These are phyloP conservation scores for Pichia sp. DNA, from an alignment of 1,139 yeast species.

Conservation along the genomic window DNA sequence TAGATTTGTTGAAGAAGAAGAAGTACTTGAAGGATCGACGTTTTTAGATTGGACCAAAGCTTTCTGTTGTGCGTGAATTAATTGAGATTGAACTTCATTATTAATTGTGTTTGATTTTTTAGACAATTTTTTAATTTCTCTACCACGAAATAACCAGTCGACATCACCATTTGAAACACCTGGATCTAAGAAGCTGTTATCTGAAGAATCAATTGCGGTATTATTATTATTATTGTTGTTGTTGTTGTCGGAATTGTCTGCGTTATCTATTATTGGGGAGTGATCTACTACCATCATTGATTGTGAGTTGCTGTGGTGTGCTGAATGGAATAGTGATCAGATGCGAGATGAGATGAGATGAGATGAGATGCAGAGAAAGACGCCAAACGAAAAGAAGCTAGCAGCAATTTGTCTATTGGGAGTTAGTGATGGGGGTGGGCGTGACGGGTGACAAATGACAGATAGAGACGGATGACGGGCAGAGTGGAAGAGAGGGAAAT, in stretches of 20 bases:
- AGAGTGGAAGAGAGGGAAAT: too few relatives aligned
- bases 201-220: neutral
- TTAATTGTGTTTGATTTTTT: conserved; percentile 37
- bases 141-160: conserved; percentile 73
- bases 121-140: conserved; percentile 52
- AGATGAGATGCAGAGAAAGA: too few relatives aligned
- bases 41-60: conserved; percentile 18
- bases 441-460: too few relatives aligned
- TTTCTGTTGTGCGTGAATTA: conserved; percentile 29
- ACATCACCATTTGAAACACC: conserved; percentile 74
- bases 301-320: too few relatives aligned
- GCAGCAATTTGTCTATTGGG: too few relatives aligned
- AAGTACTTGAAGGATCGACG: neutral
- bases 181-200: conserved; percentile 27
- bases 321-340: too few relatives aligned
- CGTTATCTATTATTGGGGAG: too few relatives aligned
- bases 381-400: too few relatives aligned
- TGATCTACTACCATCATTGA: neutral
- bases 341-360: too few relatives aligned
- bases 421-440: too few relatives aligned
- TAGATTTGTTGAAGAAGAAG: neutral
- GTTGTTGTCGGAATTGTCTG: neutral
- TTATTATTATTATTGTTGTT: neutral
- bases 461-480: too few relatives aligned
- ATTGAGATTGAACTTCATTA: conserved; percentile 31